These are phyloP conservation scores for Paramarasmius palmivorus DNA, from an alignment of 1,284 basidiomycete genomes.

Conservation along the genomic window DNA sequence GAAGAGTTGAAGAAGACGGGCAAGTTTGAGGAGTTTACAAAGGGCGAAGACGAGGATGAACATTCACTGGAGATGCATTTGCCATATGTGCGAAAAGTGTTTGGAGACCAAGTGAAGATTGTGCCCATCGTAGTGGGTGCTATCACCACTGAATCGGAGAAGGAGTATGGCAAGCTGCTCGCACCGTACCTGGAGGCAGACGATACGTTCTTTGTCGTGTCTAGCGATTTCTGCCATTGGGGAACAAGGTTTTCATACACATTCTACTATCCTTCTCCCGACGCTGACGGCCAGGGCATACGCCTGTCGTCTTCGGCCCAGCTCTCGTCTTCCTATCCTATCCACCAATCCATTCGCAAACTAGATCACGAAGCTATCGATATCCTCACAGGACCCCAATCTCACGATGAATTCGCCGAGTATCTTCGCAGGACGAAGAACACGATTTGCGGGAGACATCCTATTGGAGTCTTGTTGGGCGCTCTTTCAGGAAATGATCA, in stretches of 20 bases:
- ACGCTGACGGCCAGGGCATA: slow-evolving; percentile 45
- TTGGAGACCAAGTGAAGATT: slow-evolving; percentile 77
- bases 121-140: slow-evolving; percentile 93
- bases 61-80: slow-evolving; percentile 99
- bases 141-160: slow-evolving; percentile 63
- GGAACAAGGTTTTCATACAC: slow-evolving; percentile 90
- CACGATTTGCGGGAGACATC: slow-evolving; percentile 96
- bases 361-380: slow-evolving; percentile 83
- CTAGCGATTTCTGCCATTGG: slow-evolving; percentile 99
- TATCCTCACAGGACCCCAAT: slow-evolving; percentile 62
- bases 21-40: slow-evolving; percentile 71
- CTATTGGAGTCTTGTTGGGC: slow-evolving; percentile 89
- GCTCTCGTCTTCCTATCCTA: slow-evolving; percentile 49
- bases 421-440: slow-evolving; percentile 89
- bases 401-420: slow-evolving; percentile 64
- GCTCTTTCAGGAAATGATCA: slow-evolving; percentile 67
- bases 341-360: slow-evolving; percentile 70
- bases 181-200: slow-evolving; percentile 78
- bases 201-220: slow-evolving; percentile 88
- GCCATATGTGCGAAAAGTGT: slow-evolving; percentile 89
- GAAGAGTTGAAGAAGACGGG: slow-evolving; percentile 67
- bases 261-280: slow-evolving; percentile 78
- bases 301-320: slow-evolving; percentile 48
- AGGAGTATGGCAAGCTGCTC: slow-evolving; percentile 67
- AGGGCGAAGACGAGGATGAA: slow-evolving; percentile 84